Evolutionary conservation across 2,329 filamentous ascomycete species (phyloP).

Genomic region (Ophiocordyceps camponoti-saundersi): DNA sequence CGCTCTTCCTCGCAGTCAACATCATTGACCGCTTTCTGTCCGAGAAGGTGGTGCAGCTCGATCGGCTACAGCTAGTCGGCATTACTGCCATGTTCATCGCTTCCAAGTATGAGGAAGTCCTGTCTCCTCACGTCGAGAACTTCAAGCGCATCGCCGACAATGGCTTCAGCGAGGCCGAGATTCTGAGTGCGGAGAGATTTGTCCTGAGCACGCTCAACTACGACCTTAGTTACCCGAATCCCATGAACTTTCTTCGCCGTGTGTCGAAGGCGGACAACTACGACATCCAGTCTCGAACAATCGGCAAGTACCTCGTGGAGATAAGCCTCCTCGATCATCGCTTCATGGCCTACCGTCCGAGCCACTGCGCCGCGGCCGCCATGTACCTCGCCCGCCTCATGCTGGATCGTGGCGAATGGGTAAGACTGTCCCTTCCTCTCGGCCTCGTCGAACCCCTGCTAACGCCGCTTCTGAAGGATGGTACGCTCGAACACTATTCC

Average conservation of each 20-base stretch:
- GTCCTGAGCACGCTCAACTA: conserved; percentile 84
- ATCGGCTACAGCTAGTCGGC: conserved; percentile 89
- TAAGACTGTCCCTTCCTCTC: conserved; percentile 22
- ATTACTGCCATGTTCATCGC: conserved; percentile 99
- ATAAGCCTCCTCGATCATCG: conserved; percentile 91
- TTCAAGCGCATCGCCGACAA: conserved; percentile 96
- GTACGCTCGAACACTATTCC: conserved; percentile 74
- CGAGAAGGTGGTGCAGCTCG: conserved; percentile 85
- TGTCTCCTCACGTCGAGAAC: conserved; percentile 92
- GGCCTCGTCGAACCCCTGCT: conserved; percentile 8
- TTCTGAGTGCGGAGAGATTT: conserved; percentile 91
- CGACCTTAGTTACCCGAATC: conserved; percentile 95
- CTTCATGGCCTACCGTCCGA: conserved; percentile 79
- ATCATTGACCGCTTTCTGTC: conserved; percentile 97
- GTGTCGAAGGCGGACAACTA: conserved; percentile 99
- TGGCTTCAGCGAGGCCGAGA: conserved; percentile 88
- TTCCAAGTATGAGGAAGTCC: conserved; percentile 95
- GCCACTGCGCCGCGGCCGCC: conserved; percentile 75
- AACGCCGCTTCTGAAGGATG: conserved; percentile 38
- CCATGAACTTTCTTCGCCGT: conserved; percentile 97
- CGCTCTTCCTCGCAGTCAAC: conserved; percentile 91
- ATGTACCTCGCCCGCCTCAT: conserved; percentile 93
- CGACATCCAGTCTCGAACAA: conserved; percentile 90
- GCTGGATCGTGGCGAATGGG: conserved; percentile 81
- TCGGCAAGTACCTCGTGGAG: conserved; percentile 96